Percentiles rank a stretch among this genome's conserved stretches.
Conservation (phyloP, 140 eudicot genomes). For the Cichorium intybus region DNA sequence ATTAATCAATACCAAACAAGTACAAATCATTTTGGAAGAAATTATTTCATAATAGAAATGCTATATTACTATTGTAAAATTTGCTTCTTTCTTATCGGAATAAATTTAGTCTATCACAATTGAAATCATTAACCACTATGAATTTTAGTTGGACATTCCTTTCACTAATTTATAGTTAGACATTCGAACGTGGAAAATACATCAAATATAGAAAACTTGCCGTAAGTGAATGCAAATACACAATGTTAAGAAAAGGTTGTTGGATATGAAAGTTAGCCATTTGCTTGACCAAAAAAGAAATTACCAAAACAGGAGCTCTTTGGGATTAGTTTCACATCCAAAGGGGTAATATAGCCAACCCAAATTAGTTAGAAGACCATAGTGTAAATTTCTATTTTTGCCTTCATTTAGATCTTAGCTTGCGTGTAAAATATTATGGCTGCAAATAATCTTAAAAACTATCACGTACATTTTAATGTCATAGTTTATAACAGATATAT, state of each 20-base stretch:
- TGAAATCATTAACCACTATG: conserved; percentile 3
- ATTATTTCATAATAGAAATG: not conserved
- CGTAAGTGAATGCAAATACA: conserved; percentile 10
- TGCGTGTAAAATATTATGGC: conserved; percentile 18
- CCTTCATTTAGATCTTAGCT: conserved; percentile 1
- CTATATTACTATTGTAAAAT: not conserved
- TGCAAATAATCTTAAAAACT: not conserved
- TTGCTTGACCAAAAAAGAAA: conserved; percentile 16
- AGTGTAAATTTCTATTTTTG: conserved; percentile 25
- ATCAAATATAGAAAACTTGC: conserved; percentile 17
- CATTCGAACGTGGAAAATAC: conserved; percentile 2
- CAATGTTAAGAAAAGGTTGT: conserved; percentile 7
- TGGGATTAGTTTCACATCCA: conserved; percentile 12
- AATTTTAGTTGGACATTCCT: not conserved
- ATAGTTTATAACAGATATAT: not conserved
- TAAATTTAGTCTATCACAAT: conserved; percentile 4
- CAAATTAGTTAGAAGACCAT: conserved; percentile 7
- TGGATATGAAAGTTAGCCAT: conserved; percentile 21
- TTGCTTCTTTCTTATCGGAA: not conserved
- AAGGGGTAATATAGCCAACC: conserved; percentile 27
- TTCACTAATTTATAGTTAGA: conserved; percentile 13
- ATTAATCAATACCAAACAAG: not conserved
- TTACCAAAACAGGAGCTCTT: not conserved
- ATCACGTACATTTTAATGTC: not conserved
- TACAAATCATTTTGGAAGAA: not conserved